phyloP scores from a whole-genome alignment of 352 stramenopile species.

The Pythium brassicae region DNA sequence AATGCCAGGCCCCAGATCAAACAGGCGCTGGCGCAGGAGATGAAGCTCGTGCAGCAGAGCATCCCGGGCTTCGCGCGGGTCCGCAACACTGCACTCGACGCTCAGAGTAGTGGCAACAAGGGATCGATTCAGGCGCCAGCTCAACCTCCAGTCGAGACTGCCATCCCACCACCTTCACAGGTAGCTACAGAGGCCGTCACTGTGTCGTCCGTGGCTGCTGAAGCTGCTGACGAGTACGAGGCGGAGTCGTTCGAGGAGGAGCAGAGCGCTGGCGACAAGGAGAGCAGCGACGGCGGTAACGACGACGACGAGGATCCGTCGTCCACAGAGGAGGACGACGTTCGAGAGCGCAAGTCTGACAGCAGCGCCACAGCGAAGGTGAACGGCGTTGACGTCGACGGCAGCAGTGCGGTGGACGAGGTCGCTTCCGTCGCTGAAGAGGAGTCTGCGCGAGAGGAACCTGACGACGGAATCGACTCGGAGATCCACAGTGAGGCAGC shows the following conservation, averaged over 20 bases:
- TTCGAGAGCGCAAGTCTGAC: not conserved
- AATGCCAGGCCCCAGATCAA: constrained; percentile 26
- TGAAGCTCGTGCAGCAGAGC: constrained; percentile 22
- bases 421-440: constrained; percentile 9
- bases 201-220: not conserved
- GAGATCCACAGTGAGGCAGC: constrained; percentile 12
- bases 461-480: not conserved
- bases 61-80: constrained; percentile 18
- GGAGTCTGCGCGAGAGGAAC: not conserved
- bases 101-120: not conserved
- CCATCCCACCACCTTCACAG: not conserved
- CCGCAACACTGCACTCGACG: not conserved
- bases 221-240: constrained; percentile 23
- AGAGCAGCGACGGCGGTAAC: not conserved
- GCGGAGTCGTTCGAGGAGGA: constrained; percentile 35
- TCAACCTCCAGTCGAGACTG: not conserved
- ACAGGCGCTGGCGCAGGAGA: constrained; percentile 23
- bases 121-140: not conserved
- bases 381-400: not conserved
- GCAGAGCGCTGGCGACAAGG: constrained; percentile 3
- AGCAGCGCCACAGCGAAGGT: not conserved
- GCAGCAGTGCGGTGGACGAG: not conserved
- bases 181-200: not conserved
- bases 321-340: constrained; percentile 1
- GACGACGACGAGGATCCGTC: not conserved